Base-by-base conservation (phyloP, 192 early-diverging fungal genomes). In the Backusella sp. region DNA sequence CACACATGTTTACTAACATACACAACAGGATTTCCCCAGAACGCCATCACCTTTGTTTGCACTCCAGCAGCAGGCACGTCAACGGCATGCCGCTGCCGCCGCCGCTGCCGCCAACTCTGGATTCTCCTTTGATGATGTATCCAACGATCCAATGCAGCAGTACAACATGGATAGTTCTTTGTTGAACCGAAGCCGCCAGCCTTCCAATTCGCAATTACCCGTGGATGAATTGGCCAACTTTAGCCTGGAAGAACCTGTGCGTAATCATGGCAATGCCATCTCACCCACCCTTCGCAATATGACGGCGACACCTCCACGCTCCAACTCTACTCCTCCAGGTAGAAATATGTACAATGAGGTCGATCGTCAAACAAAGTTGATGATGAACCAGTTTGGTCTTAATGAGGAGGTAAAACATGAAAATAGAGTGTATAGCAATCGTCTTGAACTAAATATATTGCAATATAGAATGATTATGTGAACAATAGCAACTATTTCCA, bases 1-100 rank as follows among this genome's bases (percentile, higher is more conserved):
- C 32, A 32, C 32, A 32, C 32, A 32, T 1, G 32, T 32, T 32
- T 32, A 32, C 3, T 32, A 32, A 32, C 32, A 32, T 3, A 32
- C 32, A 32, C 32, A 32, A 3, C 32, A 32, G 79, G 88, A 89
- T 73, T 90, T 89, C 56, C 88, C 88, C 12, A 70, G 88, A 36
- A 89, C 88, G 4, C 87, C 89, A 17, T 90, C 89, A 2, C 89
- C 89, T 19, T 30, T 79, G 5, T 84, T 82, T 73, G 74, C 84
- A 74, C 72, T 82, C 71, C 79, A 85, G 77, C 78, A 88, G 72
- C 68, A 85, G 76, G 65, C 84, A 73, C 80, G 79, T 19, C 76
- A 86, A 76, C 72, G 78, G 23, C 78, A 75, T 21, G 34, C 66
- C 8, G 67, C 68, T 28, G 52, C 68, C 14, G n/a, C 52, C 14